Evolutionary conservation across 495 filamentous ascomycete genomes (phyloP).

Genomic region (Talaromyces wortmannii): DNA sequence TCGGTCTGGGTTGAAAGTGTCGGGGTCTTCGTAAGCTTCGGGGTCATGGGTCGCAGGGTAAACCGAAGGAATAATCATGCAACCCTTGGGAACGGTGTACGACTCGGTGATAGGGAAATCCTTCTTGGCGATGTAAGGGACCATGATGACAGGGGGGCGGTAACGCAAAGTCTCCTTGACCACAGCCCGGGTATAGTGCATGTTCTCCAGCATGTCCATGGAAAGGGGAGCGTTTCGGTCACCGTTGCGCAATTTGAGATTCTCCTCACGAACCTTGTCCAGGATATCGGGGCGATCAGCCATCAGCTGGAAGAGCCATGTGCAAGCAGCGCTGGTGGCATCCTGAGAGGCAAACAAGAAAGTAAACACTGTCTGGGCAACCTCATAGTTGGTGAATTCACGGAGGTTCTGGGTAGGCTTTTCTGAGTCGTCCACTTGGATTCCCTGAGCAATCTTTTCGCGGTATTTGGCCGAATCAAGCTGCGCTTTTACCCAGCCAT

Average conservation of each 20-base stretch:
- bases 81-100: conserved; percentile 86
- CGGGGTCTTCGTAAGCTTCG: conserved; percentile 84
- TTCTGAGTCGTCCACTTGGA: conserved; percentile 56
- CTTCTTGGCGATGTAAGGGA: conserved; percentile 93
- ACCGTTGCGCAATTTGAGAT: conserved; percentile 69
- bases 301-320: conserved; percentile 92
- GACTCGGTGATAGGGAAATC: conserved; percentile 83
- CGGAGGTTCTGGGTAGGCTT: conserved; percentile 80
- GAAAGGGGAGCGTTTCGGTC: conserved; percentile 62
- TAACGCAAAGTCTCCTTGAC: conserved; percentile 93
- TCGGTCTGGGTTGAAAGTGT: conserved; percentile 80
- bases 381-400: conserved; percentile 86
- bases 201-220: conserved; percentile 78
- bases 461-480: conserved; percentile 72
- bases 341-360: conserved; percentile 98
- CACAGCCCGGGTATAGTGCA: conserved; percentile 87
- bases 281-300: conserved; percentile 90
- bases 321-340: conserved; percentile 85
- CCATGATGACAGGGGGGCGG: conserved; percentile 96
- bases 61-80: conserved; percentile 89
- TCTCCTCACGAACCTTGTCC: conserved; percentile 89
- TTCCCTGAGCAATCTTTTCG: conserved; percentile 63
- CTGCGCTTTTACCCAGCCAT: conserved; percentile 86
- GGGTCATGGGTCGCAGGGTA: conserved; percentile 91
- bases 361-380: conserved; percentile 91